These are phyloP conservation scores for Podaxis sp. DNA, from an alignment of 768 basidiomycete genomes.

Conservation along the genomic window DNA sequence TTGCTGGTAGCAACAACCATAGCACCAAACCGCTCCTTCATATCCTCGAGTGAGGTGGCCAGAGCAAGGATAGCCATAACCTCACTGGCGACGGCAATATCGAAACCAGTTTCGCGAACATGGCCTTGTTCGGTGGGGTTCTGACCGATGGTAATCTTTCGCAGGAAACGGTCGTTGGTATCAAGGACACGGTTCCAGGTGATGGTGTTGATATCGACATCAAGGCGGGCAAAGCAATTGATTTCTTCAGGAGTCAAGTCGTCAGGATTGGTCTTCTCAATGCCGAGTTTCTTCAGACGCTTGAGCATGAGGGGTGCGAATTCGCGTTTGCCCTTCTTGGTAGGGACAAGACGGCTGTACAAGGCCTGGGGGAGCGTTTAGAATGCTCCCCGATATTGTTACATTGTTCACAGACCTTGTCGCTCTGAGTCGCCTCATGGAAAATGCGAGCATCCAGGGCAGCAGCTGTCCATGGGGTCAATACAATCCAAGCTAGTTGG, in stretches of 20 bases:
- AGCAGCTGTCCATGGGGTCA: conserved; percentile 54
- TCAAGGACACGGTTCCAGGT: conserved; percentile 98
- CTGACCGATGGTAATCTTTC: conserved; percentile 91
- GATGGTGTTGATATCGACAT: conserved; percentile 86
- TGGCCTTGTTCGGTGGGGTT: conserved; percentile 86
- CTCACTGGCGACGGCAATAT: conserved; percentile 96
- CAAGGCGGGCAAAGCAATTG: conserved; percentile 83
- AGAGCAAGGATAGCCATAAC: conserved; percentile 97
- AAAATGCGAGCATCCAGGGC: conserved; percentile 96
- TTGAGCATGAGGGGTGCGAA: conserved; percentile 97
- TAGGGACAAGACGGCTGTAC: conserved; percentile 86
- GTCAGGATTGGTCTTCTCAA: conserved; percentile 89
- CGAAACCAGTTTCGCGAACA: conserved; percentile 87
- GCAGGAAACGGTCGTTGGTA: conserved; percentile 94
- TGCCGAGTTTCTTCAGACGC: conserved; percentile 91
- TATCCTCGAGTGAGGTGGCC: conserved; percentile 82
- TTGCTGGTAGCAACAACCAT: conserved; percentile 98
- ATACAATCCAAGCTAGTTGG: conserved; percentile 4
- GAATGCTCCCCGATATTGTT: not conserved
- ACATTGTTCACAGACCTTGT: conserved; percentile 53
- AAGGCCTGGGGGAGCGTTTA: conserved; percentile 46
- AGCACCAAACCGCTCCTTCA: conserved; percentile 86
- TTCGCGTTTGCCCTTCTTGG: conserved; percentile 90
- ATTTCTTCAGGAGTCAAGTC: conserved; percentile 92
- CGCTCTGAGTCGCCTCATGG: conserved; percentile 93